A percentile compares a stretch with the other conserved stretches of the same genome.
Conservation (phyloP, 768 basidiomycete species). For the Amylocystis lapponica region DNA sequence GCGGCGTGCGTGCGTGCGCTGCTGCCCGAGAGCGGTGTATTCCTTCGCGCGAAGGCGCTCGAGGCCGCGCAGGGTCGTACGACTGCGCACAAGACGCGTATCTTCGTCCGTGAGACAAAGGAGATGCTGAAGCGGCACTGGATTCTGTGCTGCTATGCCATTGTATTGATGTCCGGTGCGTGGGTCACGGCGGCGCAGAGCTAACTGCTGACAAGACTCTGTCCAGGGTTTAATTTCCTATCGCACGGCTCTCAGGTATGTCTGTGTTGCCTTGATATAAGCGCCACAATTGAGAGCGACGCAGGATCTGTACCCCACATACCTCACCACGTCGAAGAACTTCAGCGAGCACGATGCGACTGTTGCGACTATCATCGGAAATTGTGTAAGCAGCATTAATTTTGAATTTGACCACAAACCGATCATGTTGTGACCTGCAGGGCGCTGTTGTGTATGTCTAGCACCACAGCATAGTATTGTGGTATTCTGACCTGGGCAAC, state of each 20-base stretch:
- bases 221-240: slow-evolving; percentile 44
- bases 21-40: slow-evolving; percentile 76
- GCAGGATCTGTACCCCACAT: slow-evolving; percentile 77
- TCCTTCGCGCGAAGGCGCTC: slow-evolving; percentile 56
- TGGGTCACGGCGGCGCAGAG: neutral
- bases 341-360: slow-evolving; percentile 55
- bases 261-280: no score
- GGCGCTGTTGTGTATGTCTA: slow-evolving; percentile 39
- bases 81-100: slow-evolving; percentile 48
- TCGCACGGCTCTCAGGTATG: slow-evolving; percentile 40
- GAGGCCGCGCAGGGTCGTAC: slow-evolving; percentile 37
- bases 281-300: no score
- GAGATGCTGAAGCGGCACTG: slow-evolving; percentile 80
- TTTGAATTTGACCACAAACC: neutral
- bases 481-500: slow-evolving; percentile 14
- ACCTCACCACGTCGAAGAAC: slow-evolving; percentile 56
- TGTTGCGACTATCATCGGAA: slow-evolving; percentile 78
- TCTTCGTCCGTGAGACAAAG: slow-evolving; percentile 69
- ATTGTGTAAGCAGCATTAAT: slow-evolving; percentile 39
- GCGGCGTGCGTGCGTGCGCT: slow-evolving; percentile 60
- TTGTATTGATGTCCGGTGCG: slow-evolving; percentile 68
- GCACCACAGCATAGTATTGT: no score
- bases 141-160: slow-evolving; percentile 77
- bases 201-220: slow-evolving; percentile 6
- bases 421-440: slow-evolving; percentile 14